Percentiles rank a stretch among this genome's conserved stretches.
Conservation (phyloP, 2,329 filamentous ascomycete genomes). For the Cladosporium colombiae region DNA sequence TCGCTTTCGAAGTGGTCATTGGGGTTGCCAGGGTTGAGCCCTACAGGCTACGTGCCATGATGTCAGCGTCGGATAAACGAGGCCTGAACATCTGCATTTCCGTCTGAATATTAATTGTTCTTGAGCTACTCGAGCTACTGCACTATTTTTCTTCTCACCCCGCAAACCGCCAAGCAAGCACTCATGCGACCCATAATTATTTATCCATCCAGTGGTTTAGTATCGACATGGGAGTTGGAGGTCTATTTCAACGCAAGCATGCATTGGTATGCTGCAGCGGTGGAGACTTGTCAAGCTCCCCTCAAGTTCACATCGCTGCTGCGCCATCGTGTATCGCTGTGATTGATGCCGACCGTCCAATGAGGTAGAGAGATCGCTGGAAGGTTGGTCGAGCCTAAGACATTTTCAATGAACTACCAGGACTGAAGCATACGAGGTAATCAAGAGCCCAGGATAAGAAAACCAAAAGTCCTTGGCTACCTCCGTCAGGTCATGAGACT, state of each 20-base stretch:
- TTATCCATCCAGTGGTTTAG: not conserved
- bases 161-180: not conserved
- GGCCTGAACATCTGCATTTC: not conserved
- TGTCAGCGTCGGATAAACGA: not conserved
- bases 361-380: not conserved
- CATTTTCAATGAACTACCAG: not conserved
- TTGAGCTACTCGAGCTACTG: not conserved
- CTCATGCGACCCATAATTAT: slow-evolving; percentile 1
- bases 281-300: not conserved
- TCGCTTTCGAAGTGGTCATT: not conserved
- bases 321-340: not conserved
- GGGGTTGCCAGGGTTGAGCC: not conserved
- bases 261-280: not conserved
- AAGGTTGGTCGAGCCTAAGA: not conserved
- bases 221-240: not conserved
- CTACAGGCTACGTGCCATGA: not conserved
- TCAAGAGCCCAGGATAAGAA: not conserved
- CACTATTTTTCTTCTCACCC: not conserved
- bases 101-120: not conserved
- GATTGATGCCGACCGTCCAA: not conserved
- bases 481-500: not conserved
- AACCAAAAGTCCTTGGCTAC: not conserved
- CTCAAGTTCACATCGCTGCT: not conserved
- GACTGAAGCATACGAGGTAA: not conserved
- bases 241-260: not conserved